Evolutionary conservation across 2,329 filamentous ascomycete species (phyloP).

Genomic region (Trichoderma sp.): DNA sequence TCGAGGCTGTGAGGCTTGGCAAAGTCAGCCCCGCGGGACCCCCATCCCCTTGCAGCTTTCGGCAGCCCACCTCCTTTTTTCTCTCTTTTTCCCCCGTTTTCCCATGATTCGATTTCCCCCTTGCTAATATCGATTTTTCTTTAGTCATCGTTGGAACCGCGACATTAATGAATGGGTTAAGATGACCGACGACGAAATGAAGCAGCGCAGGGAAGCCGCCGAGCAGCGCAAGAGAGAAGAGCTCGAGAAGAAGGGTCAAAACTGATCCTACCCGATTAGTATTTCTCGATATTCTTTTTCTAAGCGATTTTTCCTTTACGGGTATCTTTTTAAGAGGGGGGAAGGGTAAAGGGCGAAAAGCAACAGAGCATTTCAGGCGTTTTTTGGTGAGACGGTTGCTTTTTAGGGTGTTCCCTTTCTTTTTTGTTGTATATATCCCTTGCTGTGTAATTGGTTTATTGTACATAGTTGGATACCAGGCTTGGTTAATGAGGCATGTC

Average conservation of each 20-base stretch:
- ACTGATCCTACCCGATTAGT: not conserved
- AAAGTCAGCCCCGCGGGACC: not conserved
- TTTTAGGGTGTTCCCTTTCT: not conserved
- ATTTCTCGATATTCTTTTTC: not conserved
- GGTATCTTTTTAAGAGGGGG: not conserved
- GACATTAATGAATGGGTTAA: conserved; percentile 59
- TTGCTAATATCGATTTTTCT: not conserved
- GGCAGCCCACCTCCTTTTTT: not conserved
- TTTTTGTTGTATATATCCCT: not conserved
- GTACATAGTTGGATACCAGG: conserved; percentile 16
- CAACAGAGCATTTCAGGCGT: conserved; percentile 8
- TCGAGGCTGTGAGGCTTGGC: not conserved
- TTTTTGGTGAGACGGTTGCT: not conserved
- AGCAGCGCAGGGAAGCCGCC: conserved; percentile 27
- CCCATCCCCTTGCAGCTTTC: not conserved
- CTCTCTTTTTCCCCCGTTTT: not conserved
- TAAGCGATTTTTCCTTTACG: not conserved
- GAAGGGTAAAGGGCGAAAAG: not conserved
- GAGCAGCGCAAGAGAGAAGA: conserved; percentile 26
- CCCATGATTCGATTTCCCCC: not conserved
- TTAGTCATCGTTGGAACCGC: conserved; percentile 59
- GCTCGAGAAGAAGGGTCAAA: not conserved
- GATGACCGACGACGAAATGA: conserved; percentile 31
- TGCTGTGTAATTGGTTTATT: not conserved
- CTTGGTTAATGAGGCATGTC: conserved; percentile 13